Conservation (phyloP, 1,284 basidiomycete genomes). For the Ustilago sp. region DNA sequence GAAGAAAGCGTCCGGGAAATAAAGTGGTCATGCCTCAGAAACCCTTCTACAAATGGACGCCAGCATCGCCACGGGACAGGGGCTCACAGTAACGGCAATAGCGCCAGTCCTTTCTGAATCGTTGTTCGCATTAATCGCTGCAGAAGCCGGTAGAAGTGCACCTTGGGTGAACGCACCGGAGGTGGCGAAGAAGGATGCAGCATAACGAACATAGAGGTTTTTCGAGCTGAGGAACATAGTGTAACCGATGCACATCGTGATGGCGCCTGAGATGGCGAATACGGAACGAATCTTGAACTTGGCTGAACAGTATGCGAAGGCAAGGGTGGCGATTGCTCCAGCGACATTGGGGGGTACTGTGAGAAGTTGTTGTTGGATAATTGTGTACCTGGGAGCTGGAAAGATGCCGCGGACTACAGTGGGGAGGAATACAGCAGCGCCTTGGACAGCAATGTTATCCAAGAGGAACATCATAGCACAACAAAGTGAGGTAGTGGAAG, state of each 20-base stretch:
- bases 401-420: constrained; percentile 70
- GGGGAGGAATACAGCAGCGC: constrained; percentile 68
- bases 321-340: constrained; percentile 61
- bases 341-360: constrained; percentile 69
- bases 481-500: constrained; percentile 46
- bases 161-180: constrained; percentile 68
- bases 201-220: constrained; percentile 59
- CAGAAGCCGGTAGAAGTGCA: constrained; percentile 51
- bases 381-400: constrained; percentile 58
- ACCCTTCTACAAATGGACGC: no score
- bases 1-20: no score
- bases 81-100: constrained; percentile 57
- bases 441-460: constrained; percentile 66
- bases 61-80: no score
- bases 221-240: constrained; percentile 60
- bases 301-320: constrained; percentile 62
- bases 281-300: constrained; percentile 64
- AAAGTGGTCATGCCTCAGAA: no score
- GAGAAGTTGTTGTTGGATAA: constrained; percentile 68
- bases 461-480: constrained; percentile 69
- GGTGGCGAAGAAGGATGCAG: constrained; percentile 62
- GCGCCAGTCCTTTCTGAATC: constrained; percentile 63
- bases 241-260: constrained; percentile 67
- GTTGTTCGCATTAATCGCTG: constrained; percentile 61
- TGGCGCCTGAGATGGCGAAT: constrained; percentile 56